Conservation (phyloP, 169 alveolate genomes). For the Plasmodium reichenowi region DNA sequence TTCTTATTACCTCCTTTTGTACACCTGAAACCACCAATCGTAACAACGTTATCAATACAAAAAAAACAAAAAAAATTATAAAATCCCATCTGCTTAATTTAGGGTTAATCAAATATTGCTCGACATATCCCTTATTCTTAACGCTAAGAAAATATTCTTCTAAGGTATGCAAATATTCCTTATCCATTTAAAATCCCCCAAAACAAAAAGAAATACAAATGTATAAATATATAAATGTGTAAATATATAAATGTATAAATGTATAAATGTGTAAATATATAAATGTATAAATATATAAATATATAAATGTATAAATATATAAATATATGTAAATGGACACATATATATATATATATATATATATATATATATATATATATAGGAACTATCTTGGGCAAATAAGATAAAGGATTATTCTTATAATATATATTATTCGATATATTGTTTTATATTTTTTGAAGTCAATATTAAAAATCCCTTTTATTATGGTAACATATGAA, state of each 20-base stretch:
- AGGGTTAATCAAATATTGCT: constrained; percentile 14
- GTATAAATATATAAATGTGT: too few relatives aligned
- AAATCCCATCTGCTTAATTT: constrained; percentile 39
- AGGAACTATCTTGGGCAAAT: too few relatives aligned
- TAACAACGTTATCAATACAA: constrained; percentile 25
- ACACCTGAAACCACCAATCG: constrained; percentile 42
- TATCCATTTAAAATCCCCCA: constrained; percentile 6
- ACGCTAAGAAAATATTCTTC: constrained; percentile 38
- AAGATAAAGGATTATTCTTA: too few relatives aligned
- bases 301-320: neutral
- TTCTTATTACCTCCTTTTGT: constrained; percentile 7
- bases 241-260: neutral
- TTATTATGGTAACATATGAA: too few relatives aligned
- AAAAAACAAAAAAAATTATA: neutral
- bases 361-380: too few relatives aligned
- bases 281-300: too few relatives aligned
- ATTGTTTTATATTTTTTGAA: too few relatives aligned
- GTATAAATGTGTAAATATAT: neutral
- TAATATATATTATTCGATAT: too few relatives aligned
- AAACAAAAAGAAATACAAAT: neutral
- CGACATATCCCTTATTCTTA: constrained; percentile 6
- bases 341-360: too few relatives aligned
- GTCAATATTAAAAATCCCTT: too few relatives aligned
- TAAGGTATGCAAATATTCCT: constrained; percentile 46
- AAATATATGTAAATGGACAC: neutral